Evolutionary conservation across 768 basidiomycete genomes (phyloP).

Genomic region (Pisolithus tinctorius): DNA sequence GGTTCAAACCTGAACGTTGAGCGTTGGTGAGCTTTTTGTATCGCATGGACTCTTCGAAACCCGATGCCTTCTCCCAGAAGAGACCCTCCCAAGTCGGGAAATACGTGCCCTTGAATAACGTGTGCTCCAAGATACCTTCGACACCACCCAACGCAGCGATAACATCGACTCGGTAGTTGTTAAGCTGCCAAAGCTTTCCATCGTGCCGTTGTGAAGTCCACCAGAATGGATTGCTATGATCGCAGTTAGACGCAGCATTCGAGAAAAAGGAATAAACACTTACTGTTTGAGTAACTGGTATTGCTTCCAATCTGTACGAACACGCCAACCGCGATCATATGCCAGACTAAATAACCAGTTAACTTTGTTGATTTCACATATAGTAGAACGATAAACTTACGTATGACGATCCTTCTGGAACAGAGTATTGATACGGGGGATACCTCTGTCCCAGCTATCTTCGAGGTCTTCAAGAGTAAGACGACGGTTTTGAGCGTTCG

Average conservation of each 20-base stretch:
- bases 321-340: constrained; percentile 99
- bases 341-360: constrained; percentile 54
- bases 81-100: constrained; percentile 98
- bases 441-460: constrained; percentile 98
- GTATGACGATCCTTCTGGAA: constrained; percentile 99
- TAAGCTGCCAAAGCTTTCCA: constrained; percentile 93
- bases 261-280: constrained; percentile 19
- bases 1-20: constrained; percentile 94
- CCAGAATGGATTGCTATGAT: constrained; percentile 88
- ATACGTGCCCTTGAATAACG: constrained; percentile 95
- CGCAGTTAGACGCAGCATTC: constrained; percentile 7
- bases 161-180: constrained; percentile 98
- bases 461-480: constrained; percentile 96
- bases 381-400: constrained; percentile 30
- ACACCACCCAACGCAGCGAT: constrained; percentile 97
- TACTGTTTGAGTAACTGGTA: constrained; percentile 90
- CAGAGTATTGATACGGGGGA: constrained; percentile 95
- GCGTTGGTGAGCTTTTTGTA: constrained; percentile 98
- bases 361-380: neutral
- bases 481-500: constrained; percentile 96
- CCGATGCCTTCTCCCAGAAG: constrained; percentile 98
- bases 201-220: constrained; percentile 98
- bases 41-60: constrained; percentile 94
- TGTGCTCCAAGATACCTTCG: constrained; percentile 94
- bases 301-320: constrained; percentile 96